Base-by-base conservation (phyloP, 345 rosid species). In the Raphanus raphanistrum region DNA sequence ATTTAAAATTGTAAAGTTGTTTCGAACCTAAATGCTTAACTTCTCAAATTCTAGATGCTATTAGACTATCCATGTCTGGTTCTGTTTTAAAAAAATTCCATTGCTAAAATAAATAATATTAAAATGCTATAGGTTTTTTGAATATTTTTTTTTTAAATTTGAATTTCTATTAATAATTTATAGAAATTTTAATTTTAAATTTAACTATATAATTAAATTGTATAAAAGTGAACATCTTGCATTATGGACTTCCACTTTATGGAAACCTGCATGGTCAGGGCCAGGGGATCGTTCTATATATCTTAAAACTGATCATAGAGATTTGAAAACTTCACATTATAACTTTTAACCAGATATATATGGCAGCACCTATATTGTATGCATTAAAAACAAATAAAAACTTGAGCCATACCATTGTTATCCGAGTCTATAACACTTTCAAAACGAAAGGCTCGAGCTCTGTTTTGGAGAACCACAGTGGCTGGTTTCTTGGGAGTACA, bases 241-340 rank as follows among this genome's bases (percentile, higher is more conserved):
- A 15, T 28, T 61, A 3, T 60, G 67, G 41, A 10, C 28, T 57
- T 60, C 35, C 27, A 55, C 45, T 55, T 55, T 55, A 70, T 70
- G n/a, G 25, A 63, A 59, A 41, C 41, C 75, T 59, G 2, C n/a
- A 11, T 45, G 58, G 4, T 28, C 59, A 17, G 5, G 4, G 36
- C 41, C 41, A 71, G 61, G 38, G 29, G 48, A 41, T 59, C 27
- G 57, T 54, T 69, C 41, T 15, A 58, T 27, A 57, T 70, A 35
- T 71, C 74, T 57, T 28, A 38, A 38, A 26, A 58, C 27, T 58
- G 32, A 59, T 59, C 63, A 59, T 35, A 31, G 16, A 11, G 17
- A 28, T 57, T 57, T 21, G 61, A 57, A 55, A 57, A 3, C 60
- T 26, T 55, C 60, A 17, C n/a, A 57, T 25, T 21, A 25, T 25